Evolutionary conservation across 1,139 yeast genomes (phyloP).

Genomic region (Suhomyces atakaporum): DNA sequence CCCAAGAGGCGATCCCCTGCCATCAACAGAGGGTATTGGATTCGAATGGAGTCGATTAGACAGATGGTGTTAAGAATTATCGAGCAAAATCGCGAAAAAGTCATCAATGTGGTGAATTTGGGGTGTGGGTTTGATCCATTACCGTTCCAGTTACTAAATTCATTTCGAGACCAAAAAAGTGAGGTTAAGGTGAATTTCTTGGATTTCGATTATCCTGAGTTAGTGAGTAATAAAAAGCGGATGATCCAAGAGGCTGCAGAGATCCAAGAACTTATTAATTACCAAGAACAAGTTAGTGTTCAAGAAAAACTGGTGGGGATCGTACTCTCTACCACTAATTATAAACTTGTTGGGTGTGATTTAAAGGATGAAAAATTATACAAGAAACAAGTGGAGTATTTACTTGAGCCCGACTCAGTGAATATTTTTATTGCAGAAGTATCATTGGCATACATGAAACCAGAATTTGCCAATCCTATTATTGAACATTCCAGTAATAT

Average conservation of each 20-base stretch:
- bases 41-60: conserved; percentile 72
- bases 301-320: conserved; percentile 22
- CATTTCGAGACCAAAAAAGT: conserved; percentile 13
- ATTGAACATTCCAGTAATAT: conserved; percentile 48
- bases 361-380: conserved; percentile 53
- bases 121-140: conserved; percentile 86
- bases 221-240: conserved; percentile 53
- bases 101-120: conserved; percentile 56
- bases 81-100: conserved; percentile 19
- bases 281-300: conserved; percentile 5
- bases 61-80: conserved; percentile 51
- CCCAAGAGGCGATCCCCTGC: conserved; percentile 76
- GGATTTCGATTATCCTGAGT: conserved; percentile 77
- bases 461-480: conserved; percentile 65
- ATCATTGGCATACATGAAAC: conserved; percentile 78
- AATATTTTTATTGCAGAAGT: conserved; percentile 79
- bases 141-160: conserved; percentile 59
- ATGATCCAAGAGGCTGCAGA: conserved; percentile 54
- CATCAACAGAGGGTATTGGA: conserved; percentile 83
- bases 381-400: conserved; percentile 31
- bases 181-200: conserved; percentile 46
- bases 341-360: conserved; percentile 72
- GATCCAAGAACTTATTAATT: conserved; percentile 50
- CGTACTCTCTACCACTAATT: conserved; percentile 45
- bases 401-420: conserved; percentile 31